These are phyloP conservation scores for Uronychia setigera DNA, from an alignment of 73 alveolate genomes.

Conservation along the genomic window DNA sequence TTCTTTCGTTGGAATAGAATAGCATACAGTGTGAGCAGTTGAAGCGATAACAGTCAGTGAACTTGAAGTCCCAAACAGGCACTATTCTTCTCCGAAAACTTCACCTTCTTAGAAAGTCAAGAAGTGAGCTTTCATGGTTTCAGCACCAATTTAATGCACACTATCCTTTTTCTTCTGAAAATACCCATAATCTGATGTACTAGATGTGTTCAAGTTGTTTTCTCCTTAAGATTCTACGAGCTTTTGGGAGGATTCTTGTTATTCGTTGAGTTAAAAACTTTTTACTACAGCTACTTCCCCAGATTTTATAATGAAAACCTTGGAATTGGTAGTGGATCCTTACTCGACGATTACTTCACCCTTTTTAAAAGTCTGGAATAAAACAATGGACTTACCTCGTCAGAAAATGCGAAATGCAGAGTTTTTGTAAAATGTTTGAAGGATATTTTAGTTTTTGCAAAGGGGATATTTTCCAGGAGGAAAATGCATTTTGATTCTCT, in stretches of 20 bases:
- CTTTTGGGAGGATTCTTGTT: not conserved
- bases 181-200: not conserved
- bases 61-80: not conserved
- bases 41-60: not conserved
- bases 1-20: not conserved
- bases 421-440: not conserved
- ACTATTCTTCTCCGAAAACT: not conserved
- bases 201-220: not conserved
- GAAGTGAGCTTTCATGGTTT: not conserved
- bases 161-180: not conserved
- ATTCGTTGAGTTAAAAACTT: not conserved
- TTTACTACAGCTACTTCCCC: not conserved
- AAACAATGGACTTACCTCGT: not conserved
- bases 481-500: slow-evolving; percentile 2
- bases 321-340: not conserved
- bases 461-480: not conserved
- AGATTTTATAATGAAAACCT: not conserved
- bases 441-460: not conserved
- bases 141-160: not conserved
- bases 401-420: not conserved
- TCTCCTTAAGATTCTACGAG: not conserved
- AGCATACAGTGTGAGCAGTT: not conserved
- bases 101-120: not conserved
- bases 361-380: not conserved
- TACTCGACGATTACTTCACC: not conserved